Conservation (phyloP, 768 basidiomycete species). For the Tylopilus subfusipes region DNA sequence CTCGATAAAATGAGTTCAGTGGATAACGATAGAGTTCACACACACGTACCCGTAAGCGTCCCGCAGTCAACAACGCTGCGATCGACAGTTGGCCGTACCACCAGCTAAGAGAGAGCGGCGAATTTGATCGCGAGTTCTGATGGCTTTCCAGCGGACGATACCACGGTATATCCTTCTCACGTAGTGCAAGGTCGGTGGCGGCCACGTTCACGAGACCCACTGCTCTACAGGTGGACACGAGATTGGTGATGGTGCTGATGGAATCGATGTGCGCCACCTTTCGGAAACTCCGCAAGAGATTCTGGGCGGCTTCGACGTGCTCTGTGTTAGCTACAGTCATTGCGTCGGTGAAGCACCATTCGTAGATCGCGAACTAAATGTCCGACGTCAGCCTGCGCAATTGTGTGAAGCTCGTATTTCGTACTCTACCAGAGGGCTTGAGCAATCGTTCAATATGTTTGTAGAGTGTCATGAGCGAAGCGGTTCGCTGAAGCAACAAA, state of each 20-base stretch:
- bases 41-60: neutral
- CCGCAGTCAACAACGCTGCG: neutral
- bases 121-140: neutral
- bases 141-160: slow-evolving; percentile 1
- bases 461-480: neutral
- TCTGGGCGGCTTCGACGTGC: neutral
- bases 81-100: slow-evolving; percentile 8
- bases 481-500: neutral
- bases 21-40: neutral
- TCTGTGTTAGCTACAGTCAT: neutral
- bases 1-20: neutral
- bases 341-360: slow-evolving; percentile 4
- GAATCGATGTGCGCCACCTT: neutral
- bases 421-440: slow-evolving; percentile 6
- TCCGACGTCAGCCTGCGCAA: neutral
- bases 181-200: neutral
- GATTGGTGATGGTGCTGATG: neutral
- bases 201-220: neutral
- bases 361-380: slow-evolving; percentile 4
- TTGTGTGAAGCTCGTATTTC: neutral
- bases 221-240: neutral
- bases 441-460: slow-evolving; percentile 2
- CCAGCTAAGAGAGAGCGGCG: neutral
- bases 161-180: slow-evolving; percentile 3
- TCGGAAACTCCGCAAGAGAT: neutral